phyloP scores from a whole-genome alignment of 2,329 filamentous ascomycete genomes.

The Pestalotiopsis fici region DNA sequence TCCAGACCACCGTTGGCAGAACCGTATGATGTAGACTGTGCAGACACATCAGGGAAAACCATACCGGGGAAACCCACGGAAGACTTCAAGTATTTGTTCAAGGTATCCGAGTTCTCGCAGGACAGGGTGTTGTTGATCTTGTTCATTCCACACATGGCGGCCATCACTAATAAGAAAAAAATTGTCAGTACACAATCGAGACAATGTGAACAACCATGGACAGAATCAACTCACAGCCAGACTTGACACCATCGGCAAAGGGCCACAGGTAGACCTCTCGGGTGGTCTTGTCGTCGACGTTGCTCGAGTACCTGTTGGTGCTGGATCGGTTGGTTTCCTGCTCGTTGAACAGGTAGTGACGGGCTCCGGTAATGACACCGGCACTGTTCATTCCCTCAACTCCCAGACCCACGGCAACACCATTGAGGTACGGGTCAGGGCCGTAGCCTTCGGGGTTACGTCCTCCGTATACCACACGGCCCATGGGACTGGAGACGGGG shows the following conservation, averaged over 20 bases:
- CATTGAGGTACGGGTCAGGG: slow-evolving; percentile 8
- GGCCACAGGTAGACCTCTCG: slow-evolving; percentile 26
- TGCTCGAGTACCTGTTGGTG: slow-evolving; percentile 10
- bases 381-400: slow-evolving; percentile 8
- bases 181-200: not conserved
- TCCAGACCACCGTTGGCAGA: slow-evolving; percentile 8
- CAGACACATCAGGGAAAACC: slow-evolving; percentile 2
- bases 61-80: slow-evolving; percentile 26
- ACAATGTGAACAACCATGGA: not conserved
- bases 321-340: slow-evolving; percentile 15
- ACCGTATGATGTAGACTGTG: not conserved
- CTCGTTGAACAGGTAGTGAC: slow-evolving; percentile 15
- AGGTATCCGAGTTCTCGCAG: slow-evolving; percentile 24
- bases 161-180: slow-evolving; percentile 6
- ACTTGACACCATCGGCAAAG: slow-evolving; percentile 19
- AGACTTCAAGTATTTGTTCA: slow-evolving; percentile 23
- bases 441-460: not conserved
- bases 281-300: slow-evolving; percentile 22
- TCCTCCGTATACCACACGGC: slow-evolving; percentile 6
- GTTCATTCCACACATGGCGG: slow-evolving; percentile 26
- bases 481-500: slow-evolving; percentile 13
- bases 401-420: slow-evolving; percentile 2
- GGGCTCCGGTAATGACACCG: slow-evolving; percentile 8
- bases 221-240: slow-evolving; percentile 10
- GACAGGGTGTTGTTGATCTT: slow-evolving; percentile 21